Conservation (phyloP, 129 eudicot species). For the Gnaphalium uliginosum region DNA sequence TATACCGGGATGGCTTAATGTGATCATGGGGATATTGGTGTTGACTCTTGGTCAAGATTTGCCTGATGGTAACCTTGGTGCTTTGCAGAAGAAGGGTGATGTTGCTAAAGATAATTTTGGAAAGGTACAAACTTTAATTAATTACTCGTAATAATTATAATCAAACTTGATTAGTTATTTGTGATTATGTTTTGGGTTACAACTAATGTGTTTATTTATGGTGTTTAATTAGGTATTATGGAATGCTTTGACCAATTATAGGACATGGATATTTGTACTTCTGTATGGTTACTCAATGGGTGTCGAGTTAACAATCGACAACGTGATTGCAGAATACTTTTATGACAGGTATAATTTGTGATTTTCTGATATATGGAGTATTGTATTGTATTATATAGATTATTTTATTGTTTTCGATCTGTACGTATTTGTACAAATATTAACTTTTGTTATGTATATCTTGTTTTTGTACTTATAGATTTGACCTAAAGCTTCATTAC, state of each 20-base stretch:
- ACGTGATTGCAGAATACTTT: slow-evolving; percentile 76
- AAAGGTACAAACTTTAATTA: slow-evolving; percentile 36
- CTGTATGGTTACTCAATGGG: slow-evolving; percentile 86
- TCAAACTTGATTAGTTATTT: too few species aligned
- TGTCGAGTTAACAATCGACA: slow-evolving; percentile 67
- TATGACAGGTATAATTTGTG: slow-evolving; percentile 52
- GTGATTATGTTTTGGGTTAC: background rate
- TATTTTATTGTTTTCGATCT: too few species aligned
- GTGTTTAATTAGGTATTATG: slow-evolving; percentile 40
- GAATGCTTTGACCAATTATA: slow-evolving; percentile 69
- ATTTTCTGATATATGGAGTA: too few species aligned
- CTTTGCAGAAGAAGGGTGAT: slow-evolving; percentile 74
- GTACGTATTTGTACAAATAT: too few species aligned
- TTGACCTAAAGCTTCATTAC: slow-evolving; percentile 66
- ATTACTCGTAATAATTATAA: too few species aligned
- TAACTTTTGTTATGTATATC: background rate
- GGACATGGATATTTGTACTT: slow-evolving; percentile 80
- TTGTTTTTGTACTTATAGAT: slow-evolving; percentile 34
- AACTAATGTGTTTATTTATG: background rate
- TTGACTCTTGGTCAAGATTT: slow-evolving; percentile 78
- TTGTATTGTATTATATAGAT: too few species aligned
- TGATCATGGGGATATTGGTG: slow-evolving; percentile 74
- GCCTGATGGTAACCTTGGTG: slow-evolving; percentile 87
- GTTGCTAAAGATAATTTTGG: slow-evolving; percentile 70
- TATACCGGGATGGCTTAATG: slow-evolving; percentile 71